A percentile compares a stretch with the other conserved stretches of the same genome.
Evolutionary conservation across 2,329 filamentous ascomycete species (phyloP).

Genomic region (Aureobasidium subglaciale): DNA sequence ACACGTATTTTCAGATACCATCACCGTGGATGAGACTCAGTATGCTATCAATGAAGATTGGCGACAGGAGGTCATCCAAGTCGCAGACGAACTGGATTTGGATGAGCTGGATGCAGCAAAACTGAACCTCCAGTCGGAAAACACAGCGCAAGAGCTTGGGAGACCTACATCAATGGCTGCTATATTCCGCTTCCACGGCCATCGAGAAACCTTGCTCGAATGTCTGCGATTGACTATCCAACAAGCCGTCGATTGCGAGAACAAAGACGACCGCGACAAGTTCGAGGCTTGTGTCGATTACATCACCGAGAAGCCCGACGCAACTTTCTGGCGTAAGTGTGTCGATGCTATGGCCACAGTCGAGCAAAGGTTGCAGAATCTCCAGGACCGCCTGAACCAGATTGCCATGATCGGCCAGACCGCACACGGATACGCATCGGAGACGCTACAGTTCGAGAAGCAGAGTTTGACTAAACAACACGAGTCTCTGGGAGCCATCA

Average conservation of each 20-base stretch:
- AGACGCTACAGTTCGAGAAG: slow-evolving; percentile 74
- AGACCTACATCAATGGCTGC: slow-evolving; percentile 69
- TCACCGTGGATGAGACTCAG: slow-evolving; percentile 64
- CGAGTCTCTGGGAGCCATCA: slow-evolving; percentile 74
- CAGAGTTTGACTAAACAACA: slow-evolving; percentile 81
- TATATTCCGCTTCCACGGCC: slow-evolving; percentile 81
- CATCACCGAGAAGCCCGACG: slow-evolving; percentile 49
- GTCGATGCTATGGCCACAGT: slow-evolving; percentile 69
- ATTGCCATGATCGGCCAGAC: slow-evolving; percentile 65
- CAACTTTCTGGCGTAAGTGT: slow-evolving; percentile 58
- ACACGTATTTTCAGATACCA: slow-evolving; percentile 55
- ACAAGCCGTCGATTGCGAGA: slow-evolving; percentile 39
- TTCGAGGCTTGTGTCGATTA: slow-evolving; percentile 50
- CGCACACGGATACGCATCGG: slow-evolving; percentile 57
- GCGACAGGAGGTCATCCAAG: slow-evolving; percentile 68
- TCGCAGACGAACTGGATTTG: slow-evolving; percentile 82
- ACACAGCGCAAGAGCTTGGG: slow-evolving; percentile 61
- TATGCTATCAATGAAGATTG: slow-evolving; percentile 83
- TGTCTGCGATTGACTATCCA: slow-evolving; percentile 74
- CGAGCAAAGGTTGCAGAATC: slow-evolving; percentile 65
- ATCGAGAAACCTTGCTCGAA: slow-evolving; percentile 75
- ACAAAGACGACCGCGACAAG: slow-evolving; percentile 46
- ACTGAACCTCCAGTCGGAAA: slow-evolving; percentile 62
- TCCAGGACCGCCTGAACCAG: slow-evolving; percentile 70
- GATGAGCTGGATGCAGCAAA: slow-evolving; percentile 81